Evolutionary conservation across 345 rosid genomes (phyloP), one percentile per base, ranked within the genome.

Genomic region (Clarkia xantiana): DNA sequence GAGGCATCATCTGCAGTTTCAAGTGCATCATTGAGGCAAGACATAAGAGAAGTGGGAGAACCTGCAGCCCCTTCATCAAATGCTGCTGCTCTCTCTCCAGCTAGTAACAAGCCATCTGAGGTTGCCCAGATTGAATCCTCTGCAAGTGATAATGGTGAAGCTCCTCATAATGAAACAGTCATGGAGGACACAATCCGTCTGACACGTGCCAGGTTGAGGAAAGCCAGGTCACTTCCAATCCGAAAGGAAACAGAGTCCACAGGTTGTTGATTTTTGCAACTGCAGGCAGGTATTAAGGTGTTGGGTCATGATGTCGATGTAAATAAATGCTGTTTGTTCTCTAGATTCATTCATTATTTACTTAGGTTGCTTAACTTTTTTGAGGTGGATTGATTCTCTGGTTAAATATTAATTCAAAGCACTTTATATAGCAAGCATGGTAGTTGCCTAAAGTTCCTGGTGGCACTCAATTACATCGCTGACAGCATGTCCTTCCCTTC

Each of bases 1-100:
- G 87, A 78, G 65, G 74, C 73, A 15, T 63, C 71, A 57, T 79
- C 84, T 47, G 70, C 80, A 22, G 38, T 75, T 17, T 82, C 95
- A 36, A 78, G 86, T 64, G 71, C 76, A 41, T 76, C 89, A 19
- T 80, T 93, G 13, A 80, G 76, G 63, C 83, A 76, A 56, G 67
- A 66, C 54, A 79, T 65, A 20, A 57, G 50, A 51, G 74, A 78
- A 18, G 71, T 55, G 10, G 63, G 56, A 14, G 65, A 51, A 59
- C 81, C 65, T 57, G 63, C 52, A 11, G 73, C 57, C 50, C 68
- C 82, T 19, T 47, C 73, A 10, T 49, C 60, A 18, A 75, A 79
- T 70, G 58, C 71, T 52, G 64, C 59, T 18, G 45, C 61, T 18
- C 47, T 71, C 36, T 65, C 56, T 34, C 45, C 63, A 44, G 45